phyloP scores from a whole-genome alignment of 2,329 filamentous ascomycete genomes.

The Neonectria neomacrospora region DNA sequence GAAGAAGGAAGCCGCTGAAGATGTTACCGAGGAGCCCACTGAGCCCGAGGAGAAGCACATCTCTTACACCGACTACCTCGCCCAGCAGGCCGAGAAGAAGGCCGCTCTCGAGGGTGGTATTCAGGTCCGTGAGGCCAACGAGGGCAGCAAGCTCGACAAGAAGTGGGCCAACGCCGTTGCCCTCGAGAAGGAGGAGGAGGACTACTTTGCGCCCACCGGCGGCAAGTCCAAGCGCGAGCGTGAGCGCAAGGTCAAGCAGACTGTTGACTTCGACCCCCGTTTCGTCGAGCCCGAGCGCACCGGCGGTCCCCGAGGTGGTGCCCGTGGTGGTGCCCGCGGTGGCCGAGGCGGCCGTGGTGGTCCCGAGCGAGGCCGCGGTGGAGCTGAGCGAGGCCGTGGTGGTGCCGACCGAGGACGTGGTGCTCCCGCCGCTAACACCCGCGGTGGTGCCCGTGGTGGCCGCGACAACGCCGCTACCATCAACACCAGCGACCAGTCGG shows the following conservation, averaged over 20 bases:
- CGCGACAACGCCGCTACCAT: constrained; percentile 52
- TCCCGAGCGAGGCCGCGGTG: constrained; percentile 52
- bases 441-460: constrained; percentile 39
- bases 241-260: constrained; percentile 91
- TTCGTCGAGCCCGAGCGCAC: constrained; percentile 76
- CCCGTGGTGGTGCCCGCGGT: constrained; percentile 56
- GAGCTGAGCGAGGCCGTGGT: constrained; percentile 47
- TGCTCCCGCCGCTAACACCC: constrained; percentile 36
- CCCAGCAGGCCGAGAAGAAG: constrained; percentile 78
- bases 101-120: constrained; percentile 71
- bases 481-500: constrained; percentile 67
- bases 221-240: constrained; percentile 88
- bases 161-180: constrained; percentile 91
- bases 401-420: constrained; percentile 22
- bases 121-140: constrained; percentile 89
- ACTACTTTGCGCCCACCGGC: constrained; percentile 78
- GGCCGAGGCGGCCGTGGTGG: constrained; percentile 55
- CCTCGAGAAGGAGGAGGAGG: constrained; percentile 75
- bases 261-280: constrained; percentile 88
- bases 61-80: constrained; percentile 90
- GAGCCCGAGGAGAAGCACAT: constrained; percentile 88
- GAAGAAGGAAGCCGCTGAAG: constrained; percentile 75
- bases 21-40: constrained; percentile 59
- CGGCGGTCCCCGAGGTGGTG: constrained; percentile 56
- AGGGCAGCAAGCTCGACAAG: constrained; percentile 87